Base-by-base conservation (phyloP, 352 stramenopile genomes). In the Peronospora farinosa region DNA sequence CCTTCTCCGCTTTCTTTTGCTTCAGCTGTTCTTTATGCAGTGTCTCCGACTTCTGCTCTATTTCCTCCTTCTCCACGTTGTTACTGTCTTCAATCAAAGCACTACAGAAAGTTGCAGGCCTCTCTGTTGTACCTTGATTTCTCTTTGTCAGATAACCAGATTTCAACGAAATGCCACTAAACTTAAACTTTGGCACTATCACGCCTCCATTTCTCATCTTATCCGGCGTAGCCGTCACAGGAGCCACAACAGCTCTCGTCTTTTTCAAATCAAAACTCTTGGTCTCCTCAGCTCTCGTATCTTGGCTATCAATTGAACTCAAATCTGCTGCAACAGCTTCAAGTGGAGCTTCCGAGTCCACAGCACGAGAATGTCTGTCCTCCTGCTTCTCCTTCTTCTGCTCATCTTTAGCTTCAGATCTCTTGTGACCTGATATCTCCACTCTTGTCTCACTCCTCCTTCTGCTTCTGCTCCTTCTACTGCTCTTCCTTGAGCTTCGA, bases 131-230 rank as follows among this genome's bases (percentile, higher is more conserved):
- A 6, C 19, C n/a, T 31, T 41, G 42, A 11, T 4, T 60, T 32
- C 65, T 71, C 27, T 57, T 65, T 15, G 32, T 4, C 16, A 45
- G 40, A 35, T 47, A 61, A 1, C 54, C 49, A 41, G 55, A 13
- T 57, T 88, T 92, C 23, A 92, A 53, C 5, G 79, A 73, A 23
- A 92, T 88, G 6, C 67, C 60, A 10, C 64, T 69, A 40, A 90
- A 92, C 41, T 79, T 85, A 41, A 87, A 88, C 27, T 66, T 78
- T 49, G 80, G 76, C 30, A 65, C 12, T 1, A 39, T 55, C 12
- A 42, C 55, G 10, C 44, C 40, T 42, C 57, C 55, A 13, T 32
- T 60, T 16, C 11, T 33, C 0, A 30, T 28, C 13, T 31, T 63
- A 21, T 42, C 31, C n/a, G 43, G 11, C 16, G 47, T n/a, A 40